Base-by-base conservation (phyloP, 345 rosid genomes). In the Bruguiera gymnorhiza region DNA sequence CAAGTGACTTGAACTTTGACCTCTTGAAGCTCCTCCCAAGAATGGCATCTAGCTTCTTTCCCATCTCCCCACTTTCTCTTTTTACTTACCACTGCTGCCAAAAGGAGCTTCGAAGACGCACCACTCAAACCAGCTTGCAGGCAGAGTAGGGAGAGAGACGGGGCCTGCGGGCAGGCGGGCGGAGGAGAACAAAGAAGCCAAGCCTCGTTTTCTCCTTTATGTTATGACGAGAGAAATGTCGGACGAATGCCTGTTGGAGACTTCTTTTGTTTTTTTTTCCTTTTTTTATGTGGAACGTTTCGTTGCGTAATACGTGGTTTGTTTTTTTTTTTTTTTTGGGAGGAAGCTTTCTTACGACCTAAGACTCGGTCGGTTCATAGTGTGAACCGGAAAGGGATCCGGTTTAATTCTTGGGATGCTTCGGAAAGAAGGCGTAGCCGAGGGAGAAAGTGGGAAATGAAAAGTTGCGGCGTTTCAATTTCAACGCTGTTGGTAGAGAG, bases 21-120 rank as follows among this genome's bases (percentile, higher is more conserved):
- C 76, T 64, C 81, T 83, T 88, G 86, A 89, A 85, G 64, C 57
- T 74, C 71, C 92, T 88, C 63, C 96, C 84, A 8, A 94, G 70
- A 51, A 94, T 69, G 59, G 89, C 89, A 76, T 88, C 93, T 0
- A 91, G 85, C 75, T 82, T 91, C 89, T 82, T 91, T 43, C 97
- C 96, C 98, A 94, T 94, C 15, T 26, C 56, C 16, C n/a, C 27
- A 2, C 29, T 46, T 60, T 23, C 26, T 2, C 23, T 24, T 48
- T 21, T 36, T 4, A 1, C 4, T 20, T 1, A 6, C 20, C 34
- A 9, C 34, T 13, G 11, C 48, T 43, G 48, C 48, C 48, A 43
- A 11, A 43, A 43, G 3, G 3, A 43, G 48, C 16, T 43, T 43
- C 16, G 43, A 37, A 37, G 8, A 36, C 43, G 16, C 16, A 3